Evolutionary conservation across 2,329 filamentous ascomycete species (phyloP).

Genomic region (Fusarium chuoi): DNA sequence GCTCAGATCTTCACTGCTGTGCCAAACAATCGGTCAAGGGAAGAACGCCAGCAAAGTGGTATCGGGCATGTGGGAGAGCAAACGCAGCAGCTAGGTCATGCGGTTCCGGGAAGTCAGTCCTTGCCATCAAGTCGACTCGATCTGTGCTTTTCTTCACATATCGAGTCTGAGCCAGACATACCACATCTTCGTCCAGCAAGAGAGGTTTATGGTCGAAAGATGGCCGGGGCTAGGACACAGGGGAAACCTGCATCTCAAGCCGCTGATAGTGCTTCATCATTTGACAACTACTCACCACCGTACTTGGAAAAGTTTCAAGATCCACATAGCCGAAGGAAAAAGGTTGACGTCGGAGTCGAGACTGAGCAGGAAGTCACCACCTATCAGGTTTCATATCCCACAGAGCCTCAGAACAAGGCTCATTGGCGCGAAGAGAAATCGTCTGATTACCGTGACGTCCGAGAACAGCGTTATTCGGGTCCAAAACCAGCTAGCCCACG

Average conservation of each 20-base stretch:
- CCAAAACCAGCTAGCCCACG: neutral
- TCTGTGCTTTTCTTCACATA: neutral
- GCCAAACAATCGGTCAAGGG: neutral
- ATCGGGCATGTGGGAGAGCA: neutral
- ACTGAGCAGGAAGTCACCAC: neutral
- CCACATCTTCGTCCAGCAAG: slow-evolving; percentile 44
- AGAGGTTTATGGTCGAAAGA: slow-evolving; percentile 46
- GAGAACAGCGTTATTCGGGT: slow-evolving; percentile 22
- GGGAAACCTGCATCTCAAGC: neutral
- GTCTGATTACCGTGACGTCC: slow-evolving; percentile 31
- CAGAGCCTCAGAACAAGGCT: neutral
- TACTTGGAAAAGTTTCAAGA: neutral
- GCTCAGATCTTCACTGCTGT: neutral
- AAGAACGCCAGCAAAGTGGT: neutral
- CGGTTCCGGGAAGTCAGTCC: neutral
- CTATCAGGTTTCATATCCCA: neutral
- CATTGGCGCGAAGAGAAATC: slow-evolving; percentile 13
- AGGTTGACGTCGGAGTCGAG: neutral
- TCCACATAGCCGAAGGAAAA: neutral
- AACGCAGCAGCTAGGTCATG: neutral
- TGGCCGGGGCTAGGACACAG: neutral
- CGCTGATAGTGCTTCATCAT: neutral
- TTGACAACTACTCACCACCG: neutral
- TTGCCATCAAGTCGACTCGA: neutral
- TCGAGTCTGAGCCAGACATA: slow-evolving; percentile 8